Evolutionary conservation across 2,329 filamentous ascomycete genomes (phyloP).

Genomic region (Paracorniculantispora psalliotae): DNA sequence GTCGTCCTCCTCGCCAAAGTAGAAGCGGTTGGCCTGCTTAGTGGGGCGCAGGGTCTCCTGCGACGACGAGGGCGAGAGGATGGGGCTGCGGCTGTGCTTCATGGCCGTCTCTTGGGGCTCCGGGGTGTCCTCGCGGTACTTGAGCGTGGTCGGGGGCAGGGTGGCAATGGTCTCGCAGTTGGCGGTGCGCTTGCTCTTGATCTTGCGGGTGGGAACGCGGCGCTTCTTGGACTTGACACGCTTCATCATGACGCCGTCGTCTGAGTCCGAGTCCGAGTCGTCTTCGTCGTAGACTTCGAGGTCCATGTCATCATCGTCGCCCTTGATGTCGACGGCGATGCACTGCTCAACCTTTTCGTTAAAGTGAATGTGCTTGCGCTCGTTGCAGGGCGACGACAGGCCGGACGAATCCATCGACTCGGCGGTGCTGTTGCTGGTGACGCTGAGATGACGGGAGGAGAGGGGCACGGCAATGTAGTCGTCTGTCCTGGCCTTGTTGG

Average conservation of each 20-base stretch:
- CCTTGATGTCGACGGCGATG: constrained; percentile 85
- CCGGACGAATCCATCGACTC: constrained; percentile 68
- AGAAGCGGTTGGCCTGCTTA: constrained; percentile 59
- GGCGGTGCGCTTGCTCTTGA: constrained; percentile 27
- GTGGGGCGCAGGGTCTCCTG: constrained; percentile 76
- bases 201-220: constrained; percentile 33
- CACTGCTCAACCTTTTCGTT: constrained; percentile 95
- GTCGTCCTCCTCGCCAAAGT: constrained; percentile 54
- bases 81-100: constrained; percentile 54
- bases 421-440: constrained; percentile 56
- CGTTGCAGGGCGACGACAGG: constrained; percentile 55
- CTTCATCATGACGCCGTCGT: constrained; percentile 83
- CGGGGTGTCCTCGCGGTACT: constrained; percentile 73
- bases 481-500: constrained; percentile 57
- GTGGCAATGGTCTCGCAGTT: constrained; percentile 76
- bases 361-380: constrained; percentile 87
- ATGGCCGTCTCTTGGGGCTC: constrained; percentile 59
- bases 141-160: constrained; percentile 80
- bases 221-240: constrained; percentile 53
- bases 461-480: constrained; percentile 65
- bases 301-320: constrained; percentile 68
- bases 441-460: constrained; percentile 55
- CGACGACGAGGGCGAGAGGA: constrained; percentile 69
- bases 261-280: constrained; percentile 64
- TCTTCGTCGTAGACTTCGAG: constrained; percentile 49